phyloP scores from a whole-genome alignment of 176 grass and related monocot genomes.

The Poa pratensis region DNA sequence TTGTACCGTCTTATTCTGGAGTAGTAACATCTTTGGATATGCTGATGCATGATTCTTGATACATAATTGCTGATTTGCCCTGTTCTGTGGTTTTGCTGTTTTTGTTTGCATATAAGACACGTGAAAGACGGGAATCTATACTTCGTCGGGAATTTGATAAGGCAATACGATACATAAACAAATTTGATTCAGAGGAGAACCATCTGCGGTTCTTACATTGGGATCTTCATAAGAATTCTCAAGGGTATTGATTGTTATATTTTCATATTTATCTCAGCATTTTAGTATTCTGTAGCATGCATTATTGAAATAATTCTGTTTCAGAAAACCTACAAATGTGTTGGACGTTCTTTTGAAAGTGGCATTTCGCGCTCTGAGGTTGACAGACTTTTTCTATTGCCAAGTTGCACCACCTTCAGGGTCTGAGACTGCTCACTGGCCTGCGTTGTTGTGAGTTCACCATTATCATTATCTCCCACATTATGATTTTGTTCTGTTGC shows the following conservation, averaged over 20 bases:
- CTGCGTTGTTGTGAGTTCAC: slow-evolving; percentile 58
- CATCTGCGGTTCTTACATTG: slow-evolving; percentile 88
- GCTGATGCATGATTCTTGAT: slow-evolving; percentile 16
- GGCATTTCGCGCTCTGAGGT: slow-evolving; percentile 64
- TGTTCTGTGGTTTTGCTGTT: slow-evolving; percentile 16
- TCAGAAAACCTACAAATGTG: slow-evolving; percentile 76
- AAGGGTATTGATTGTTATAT: slow-evolving; percentile 59
- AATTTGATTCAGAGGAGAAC: slow-evolving; percentile 57
- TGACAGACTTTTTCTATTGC: slow-evolving; percentile 84
- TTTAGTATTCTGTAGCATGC: slow-evolving; percentile 1
- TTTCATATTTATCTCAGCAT: slow-evolving; percentile 6
- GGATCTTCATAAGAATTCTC: slow-evolving; percentile 91
- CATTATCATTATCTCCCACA: slow-evolving; percentile 12
- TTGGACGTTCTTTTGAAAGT: slow-evolving; percentile 81
- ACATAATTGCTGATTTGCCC: slow-evolving; percentile 32
- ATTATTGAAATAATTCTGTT: slow-evolving; percentile 45
- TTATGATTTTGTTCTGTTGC: slow-evolving; percentile 9
- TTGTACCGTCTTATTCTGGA: slow-evolving; percentile 30
- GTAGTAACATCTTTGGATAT: slow-evolving; percentile 33
- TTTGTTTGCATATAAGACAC: slow-evolving; percentile 61
- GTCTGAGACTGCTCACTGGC: slow-evolving; percentile 59
- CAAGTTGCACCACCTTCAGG: slow-evolving; percentile 51
- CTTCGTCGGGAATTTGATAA: slow-evolving; percentile 80
- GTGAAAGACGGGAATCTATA: slow-evolving; percentile 85
- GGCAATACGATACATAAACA: slow-evolving; percentile 75